Evolutionary conservation across 208 protist species (phyloP).

Genomic region (Histomonas meleagridis): DNA sequence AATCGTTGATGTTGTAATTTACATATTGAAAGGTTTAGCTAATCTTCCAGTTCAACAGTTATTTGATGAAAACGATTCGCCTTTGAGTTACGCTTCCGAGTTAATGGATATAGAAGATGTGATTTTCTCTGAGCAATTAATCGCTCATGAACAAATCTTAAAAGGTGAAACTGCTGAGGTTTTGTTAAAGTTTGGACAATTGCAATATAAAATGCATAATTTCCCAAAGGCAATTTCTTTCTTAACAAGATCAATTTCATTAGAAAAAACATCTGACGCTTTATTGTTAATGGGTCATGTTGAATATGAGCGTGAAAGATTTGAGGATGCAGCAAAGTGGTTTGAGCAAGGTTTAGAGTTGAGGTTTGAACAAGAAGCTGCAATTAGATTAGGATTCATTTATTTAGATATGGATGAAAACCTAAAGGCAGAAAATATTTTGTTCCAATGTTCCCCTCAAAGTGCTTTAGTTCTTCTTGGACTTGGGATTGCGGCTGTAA

Average conservation of each 20-base stretch:
- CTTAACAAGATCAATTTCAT: background rate
- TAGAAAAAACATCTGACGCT: slow-evolving; percentile 15
- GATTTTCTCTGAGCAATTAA: slow-evolving; percentile 12
- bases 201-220: background rate
- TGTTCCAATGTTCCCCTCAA: slow-evolving; percentile 7
- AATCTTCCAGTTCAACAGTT: background rate
- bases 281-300: background rate
- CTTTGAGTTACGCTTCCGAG: background rate
- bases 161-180: background rate
- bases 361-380: background rate
- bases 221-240: slow-evolving; percentile 10
- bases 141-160: background rate
- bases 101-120: background rate
- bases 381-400: background rate
- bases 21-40: background rate
- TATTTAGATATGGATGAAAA: background rate
- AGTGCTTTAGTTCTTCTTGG: background rate
- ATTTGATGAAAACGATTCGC: background rate
- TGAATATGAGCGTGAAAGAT: background rate
- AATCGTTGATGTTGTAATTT: background rate
- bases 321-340: background rate
- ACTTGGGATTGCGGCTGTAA: background rate
- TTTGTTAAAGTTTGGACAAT: background rate
- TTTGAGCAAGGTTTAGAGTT: background rate
- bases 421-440: background rate